Conservation (phyloP, 805 yeast genomes). For the Wickerhamomyces silvicola region DNA sequence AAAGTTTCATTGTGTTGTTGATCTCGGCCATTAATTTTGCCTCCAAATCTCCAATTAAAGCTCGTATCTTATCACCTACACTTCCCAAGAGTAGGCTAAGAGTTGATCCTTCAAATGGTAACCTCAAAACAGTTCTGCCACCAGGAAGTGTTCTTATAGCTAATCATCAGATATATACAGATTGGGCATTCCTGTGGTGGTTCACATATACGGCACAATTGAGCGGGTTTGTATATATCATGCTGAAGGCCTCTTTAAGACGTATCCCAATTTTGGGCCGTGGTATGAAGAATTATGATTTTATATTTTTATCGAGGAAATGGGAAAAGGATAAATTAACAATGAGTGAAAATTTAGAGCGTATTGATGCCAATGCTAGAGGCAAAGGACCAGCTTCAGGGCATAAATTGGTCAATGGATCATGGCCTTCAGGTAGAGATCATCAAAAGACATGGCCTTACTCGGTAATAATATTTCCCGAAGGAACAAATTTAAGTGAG, state of each 20-base stretch:
- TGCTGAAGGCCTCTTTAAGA: conserved; percentile 69
- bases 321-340: conserved; percentile 73
- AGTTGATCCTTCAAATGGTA: conserved; percentile 6
- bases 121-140: conserved; percentile 25
- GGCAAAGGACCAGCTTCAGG: conserved; percentile 49
- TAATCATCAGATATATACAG: conserved; percentile 93
- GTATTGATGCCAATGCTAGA: conserved; percentile 55
- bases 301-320: conserved; percentile 75
- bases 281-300: conserved; percentile 77
- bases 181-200: conserved; percentile 93
- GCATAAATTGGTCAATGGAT: conserved; percentile 22
- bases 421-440: conserved; percentile 17
- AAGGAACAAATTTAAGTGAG: conserved; percentile 81
- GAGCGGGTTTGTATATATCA: conserved; percentile 61
- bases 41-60: conserved; percentile 38
- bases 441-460: conserved; percentile 45
- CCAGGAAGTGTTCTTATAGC: conserved; percentile 62
- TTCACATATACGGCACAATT: conserved; percentile 60
- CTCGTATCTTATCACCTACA: conserved; percentile 43
- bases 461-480: conserved; percentile 80
- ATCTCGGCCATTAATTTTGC: conserved; percentile 42
- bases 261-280: conserved; percentile 72
- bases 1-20: conserved; percentile 48
- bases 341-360: conserved; percentile 48
- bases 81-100: conserved; percentile 16